phyloP scores from a whole-genome alignment of 2,329 filamentous ascomycete species.

The Penicillium crustosum region DNA sequence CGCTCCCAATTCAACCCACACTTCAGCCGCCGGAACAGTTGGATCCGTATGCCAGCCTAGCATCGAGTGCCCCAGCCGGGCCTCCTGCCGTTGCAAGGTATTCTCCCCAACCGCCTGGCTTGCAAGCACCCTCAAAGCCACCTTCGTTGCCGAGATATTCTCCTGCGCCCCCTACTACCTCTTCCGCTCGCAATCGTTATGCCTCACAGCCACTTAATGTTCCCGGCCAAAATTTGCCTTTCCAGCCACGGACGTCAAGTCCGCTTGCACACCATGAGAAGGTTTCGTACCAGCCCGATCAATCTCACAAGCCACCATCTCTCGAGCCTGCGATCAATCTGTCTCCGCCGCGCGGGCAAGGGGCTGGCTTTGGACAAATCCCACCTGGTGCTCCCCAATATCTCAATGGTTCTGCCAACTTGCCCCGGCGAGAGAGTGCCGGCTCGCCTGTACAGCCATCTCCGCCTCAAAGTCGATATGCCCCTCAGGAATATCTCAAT shows the following conservation, averaged over 20 bases:
- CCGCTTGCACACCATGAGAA: constrained; percentile 57
- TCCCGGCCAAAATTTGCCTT: constrained; percentile 46
- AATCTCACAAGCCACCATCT: constrained; percentile 23
- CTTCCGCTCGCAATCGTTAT: constrained; percentile 39
- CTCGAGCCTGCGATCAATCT: constrained; percentile 26
- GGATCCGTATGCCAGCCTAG: constrained; percentile 34
- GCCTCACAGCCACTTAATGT: constrained; percentile 38
- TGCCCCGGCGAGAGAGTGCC: constrained; percentile 4
- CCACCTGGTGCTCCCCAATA: constrained; percentile 16
- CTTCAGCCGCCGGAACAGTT: constrained; percentile 35
- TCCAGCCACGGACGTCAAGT: constrained; percentile 65
- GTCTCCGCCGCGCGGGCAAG: constrained; percentile 25
- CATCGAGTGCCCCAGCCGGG: constrained; percentile 30
- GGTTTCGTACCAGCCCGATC: constrained; percentile 34
- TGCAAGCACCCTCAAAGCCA: constrained; percentile 36
- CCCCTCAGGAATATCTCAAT: constrained; percentile 33
- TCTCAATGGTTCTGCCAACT: constrained; percentile 6
- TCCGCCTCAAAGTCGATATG: constrained; percentile 34
- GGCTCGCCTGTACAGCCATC: constrained; percentile 21
- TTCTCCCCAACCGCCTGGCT: constrained; percentile 41
- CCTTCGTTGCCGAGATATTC: constrained; percentile 45
- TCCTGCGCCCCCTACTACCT: constrained; percentile 44
- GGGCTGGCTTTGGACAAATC: constrained; percentile 23
- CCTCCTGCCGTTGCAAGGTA: constrained; percentile 40
- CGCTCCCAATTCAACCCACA: constrained; percentile 20